A percentile compares a stretch with the other conserved stretches of the same genome.
phyloP scores from a whole-genome alignment of 2,329 filamentous ascomycete species.

The Aspergillus vadensis region DNA sequence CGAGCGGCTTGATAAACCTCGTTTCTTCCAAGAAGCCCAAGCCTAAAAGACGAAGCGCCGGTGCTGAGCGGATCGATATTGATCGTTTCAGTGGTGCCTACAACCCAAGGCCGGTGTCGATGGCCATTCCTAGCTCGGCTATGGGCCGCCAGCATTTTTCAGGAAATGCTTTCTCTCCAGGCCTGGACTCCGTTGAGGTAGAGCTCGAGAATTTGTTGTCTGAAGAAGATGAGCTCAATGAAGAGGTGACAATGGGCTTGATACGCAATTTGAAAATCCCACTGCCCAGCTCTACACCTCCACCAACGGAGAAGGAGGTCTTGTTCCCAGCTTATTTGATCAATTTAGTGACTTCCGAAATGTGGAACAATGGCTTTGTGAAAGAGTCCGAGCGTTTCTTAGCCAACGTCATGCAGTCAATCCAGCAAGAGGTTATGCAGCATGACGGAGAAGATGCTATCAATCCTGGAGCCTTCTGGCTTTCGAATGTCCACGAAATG shows the following conservation, averaged over 20 bases:
- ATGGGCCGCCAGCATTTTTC: constrained; percentile 70
- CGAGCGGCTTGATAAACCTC: constrained; percentile 87
- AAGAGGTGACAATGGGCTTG: constrained; percentile 93
- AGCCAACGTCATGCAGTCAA: constrained; percentile 99
- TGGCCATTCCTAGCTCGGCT: constrained; percentile 67
- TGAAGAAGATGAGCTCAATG: constrained; percentile 93
- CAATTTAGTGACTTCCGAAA: constrained; percentile 97
- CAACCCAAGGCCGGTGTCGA: constrained; percentile 92
- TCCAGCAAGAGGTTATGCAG: constrained; percentile 99
- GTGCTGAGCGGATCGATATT: constrained; percentile 77
- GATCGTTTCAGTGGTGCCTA: constrained; percentile 91
- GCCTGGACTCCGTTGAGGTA: constrained; percentile 86
- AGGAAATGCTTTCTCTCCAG: constrained; percentile 75
- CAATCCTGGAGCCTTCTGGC: constrained; percentile 97
- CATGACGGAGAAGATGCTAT: constrained; percentile 96
- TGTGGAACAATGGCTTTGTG: constrained; percentile 99
- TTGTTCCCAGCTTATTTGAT: constrained; percentile 98
- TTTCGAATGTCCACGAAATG: constrained; percentile 99
- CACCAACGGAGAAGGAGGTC: constrained; percentile 96
- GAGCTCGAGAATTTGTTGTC: constrained; percentile 92
- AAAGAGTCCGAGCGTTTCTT: constrained; percentile 99
- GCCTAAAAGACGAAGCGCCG: constrained; percentile 75
- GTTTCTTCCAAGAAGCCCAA: constrained; percentile 98
- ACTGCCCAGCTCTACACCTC: constrained; percentile 78
- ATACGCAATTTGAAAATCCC: constrained; percentile 98